These are phyloP conservation scores for Phytophthora pisi DNA, from an alignment of 352 stramenopile genomes.

Conservation along the genomic window DNA sequence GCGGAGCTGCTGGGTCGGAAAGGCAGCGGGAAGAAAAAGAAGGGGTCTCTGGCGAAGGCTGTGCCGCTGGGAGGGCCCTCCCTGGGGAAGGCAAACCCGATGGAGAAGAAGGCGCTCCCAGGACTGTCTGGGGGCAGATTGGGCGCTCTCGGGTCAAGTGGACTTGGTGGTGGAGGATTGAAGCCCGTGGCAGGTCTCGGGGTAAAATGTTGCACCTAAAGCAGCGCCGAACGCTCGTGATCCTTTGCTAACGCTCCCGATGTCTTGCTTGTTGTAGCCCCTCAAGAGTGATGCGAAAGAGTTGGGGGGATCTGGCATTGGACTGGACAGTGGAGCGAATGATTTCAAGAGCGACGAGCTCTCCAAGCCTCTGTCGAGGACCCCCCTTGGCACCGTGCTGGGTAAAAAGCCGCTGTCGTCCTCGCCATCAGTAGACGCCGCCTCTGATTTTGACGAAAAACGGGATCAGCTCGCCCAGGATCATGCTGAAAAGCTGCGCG, in stretches of 20 bases:
- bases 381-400: conserved; percentile 50
- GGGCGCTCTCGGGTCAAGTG: conserved; percentile 34
- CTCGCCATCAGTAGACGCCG: conserved; percentile 33
- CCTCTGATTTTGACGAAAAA: conserved; percentile 53
- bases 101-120: conserved; percentile 80
- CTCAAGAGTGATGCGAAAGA: conserved; percentile 43
- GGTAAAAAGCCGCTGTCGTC: conserved; percentile 57
- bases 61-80: conserved; percentile 53
- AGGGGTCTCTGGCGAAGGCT: conserved; percentile 39
- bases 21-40: conserved; percentile 64
- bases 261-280: conserved; percentile 19
- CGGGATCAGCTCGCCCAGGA: conserved; percentile 55
- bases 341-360: conserved; percentile 23
- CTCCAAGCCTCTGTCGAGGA: conserved; percentile 53
- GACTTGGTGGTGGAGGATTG: conserved; percentile 34
- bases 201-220: conserved; percentile 32
- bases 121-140: conserved; percentile 46
- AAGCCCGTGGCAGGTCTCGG: conserved; percentile 54
- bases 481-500: conserved; percentile 39
- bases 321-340: conserved; percentile 8
- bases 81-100: conserved; percentile 40
- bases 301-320: conserved; percentile 7
- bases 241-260: too few relatives aligned
- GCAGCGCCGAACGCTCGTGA: too few relatives aligned
- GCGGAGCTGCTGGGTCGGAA: conserved; percentile 75